Base-by-base conservation (phyloP, 2,329 filamentous ascomycete genomes). In the Sporothrix globosa region DNA sequence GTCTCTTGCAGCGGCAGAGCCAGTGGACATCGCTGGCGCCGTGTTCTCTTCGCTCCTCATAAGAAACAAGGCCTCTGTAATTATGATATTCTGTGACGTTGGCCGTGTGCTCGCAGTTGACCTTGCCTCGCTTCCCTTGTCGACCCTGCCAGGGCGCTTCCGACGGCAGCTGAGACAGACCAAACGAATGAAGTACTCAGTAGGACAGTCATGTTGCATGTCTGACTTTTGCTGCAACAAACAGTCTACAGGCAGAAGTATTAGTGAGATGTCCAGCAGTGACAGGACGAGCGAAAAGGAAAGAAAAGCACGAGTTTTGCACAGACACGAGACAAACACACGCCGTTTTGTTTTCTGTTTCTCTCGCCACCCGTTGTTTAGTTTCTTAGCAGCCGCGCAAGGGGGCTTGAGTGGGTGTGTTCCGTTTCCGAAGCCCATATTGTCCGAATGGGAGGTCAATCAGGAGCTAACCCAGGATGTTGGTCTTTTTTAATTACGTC, bases 311-410 rank as follows among this genome's bases (percentile, higher is more conserved):
- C 58, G 58, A 44, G 58, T 10, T 10, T 44, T 46, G 21, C 41
- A 6, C 11, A 27, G 65, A 56, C 34, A 68, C 34, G 46, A 67
- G 27, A 17, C 27, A 39, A 14, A 24, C 17, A 19, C 11, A 52
- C 27, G 34, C 52, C 21, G 39, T 56, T 68, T 68, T 48, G 66
- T 58, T 68, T 68, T 48, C 53, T 68, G 41, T 50, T 68, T 60
- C 53, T 60, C 44, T 41, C 44, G 54, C 65, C 67, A 3, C 13
- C 67, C 54, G 53, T 68, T 52, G 67, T 68, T 60, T 68, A 54
- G 67, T 68, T 60, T 68, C 66, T 39, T 48, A 19, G 24, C 41
- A 21, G 53, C 53, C 11, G 17, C 39, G 27, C 41, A 60, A 24
- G 67, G 21, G 34, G 30, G 21, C 67, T 30, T 56, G 30, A 30